Conservation (phyloP, 164 flowering plant species). For the Tetracentron sinense region DNA sequence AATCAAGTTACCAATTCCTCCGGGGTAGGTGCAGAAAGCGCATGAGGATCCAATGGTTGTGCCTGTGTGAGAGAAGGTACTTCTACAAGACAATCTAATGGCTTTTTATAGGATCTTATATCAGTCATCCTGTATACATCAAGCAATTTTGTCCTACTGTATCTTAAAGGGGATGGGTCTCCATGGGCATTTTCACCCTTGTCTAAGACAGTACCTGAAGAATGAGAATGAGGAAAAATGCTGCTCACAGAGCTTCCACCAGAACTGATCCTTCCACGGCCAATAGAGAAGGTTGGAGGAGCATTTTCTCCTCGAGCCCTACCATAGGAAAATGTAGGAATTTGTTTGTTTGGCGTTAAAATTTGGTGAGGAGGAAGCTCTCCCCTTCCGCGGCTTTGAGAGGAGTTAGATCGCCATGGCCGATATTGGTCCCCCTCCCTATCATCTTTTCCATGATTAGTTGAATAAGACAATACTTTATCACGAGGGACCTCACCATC, state of each 20-base stretch:
- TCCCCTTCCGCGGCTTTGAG: constrained; percentile 69
- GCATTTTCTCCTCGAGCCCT: constrained; percentile 69
- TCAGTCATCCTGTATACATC: constrained; percentile 66
- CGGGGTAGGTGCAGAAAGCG: constrained; percentile 63
- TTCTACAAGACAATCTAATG: constrained; percentile 43
- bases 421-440: constrained; percentile 65
- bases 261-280: constrained; percentile 55
- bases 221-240: constrained; percentile 25
- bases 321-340: constrained; percentile 49
- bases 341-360: constrained; percentile 58
- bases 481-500: constrained; percentile 58
- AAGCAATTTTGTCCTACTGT: constrained; percentile 72
- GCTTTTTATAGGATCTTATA: constrained; percentile 29
- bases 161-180: constrained; percentile 47
- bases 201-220: constrained; percentile 35
- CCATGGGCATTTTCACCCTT: constrained; percentile 47
- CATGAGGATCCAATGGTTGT: constrained; percentile 75
- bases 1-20: constrained; percentile 73
- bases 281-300: constrained; percentile 47
- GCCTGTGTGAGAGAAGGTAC: constrained; percentile 66
- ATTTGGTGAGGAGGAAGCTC: constrained; percentile 58
- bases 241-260: constrained; percentile 29
- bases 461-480: constrained; percentile 40
- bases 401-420: constrained; percentile 67
- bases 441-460: constrained; percentile 58